Base-by-base conservation (phyloP, 73 alveolate genomes). In the Paramecium biaurelia region DNA sequence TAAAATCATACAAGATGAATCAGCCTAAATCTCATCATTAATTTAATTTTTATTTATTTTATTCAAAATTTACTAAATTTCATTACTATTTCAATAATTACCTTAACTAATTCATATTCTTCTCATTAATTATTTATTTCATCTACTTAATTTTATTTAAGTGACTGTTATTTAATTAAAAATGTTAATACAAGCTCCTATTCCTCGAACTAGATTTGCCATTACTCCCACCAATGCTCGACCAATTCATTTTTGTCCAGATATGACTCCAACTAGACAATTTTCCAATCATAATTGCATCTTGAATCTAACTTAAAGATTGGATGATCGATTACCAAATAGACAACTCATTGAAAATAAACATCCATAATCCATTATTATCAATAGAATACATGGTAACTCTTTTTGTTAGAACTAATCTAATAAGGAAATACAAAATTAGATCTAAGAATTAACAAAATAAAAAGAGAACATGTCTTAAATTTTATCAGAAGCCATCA, bases 1-100 rank as follows among this genome's bases (percentile, higher is more conserved):
- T 63, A 23, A 63, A 63, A 63, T 63, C 84, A 63, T 63, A 63
- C 84, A 63, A 63, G 23, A 53, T 63, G 84, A 63, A 63, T 63
- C 84, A 63, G 84, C 84, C 12, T 63, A 30, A 63, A 63, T 63
- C 84, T 63, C 84, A 63, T 63, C 84, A 63, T 32, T 63, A 63
- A 30, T 63, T 63, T 63, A 53, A 53, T 53, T 53, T n/a, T 53
- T 53, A 53, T 53, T 53, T 53, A 18, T 4, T 53, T 53, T 15
- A 18, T 53, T 23, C 68, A 20, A 47, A 53, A 15, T 53, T 53
- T 0, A 7, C 21, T n/a, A 53, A 53, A 53, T 53, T 53, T 4
- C 68, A 5, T 18, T 23, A 14, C 68, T 53, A 53, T 53, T 53
- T n/a, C n/a, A n/a, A n/a, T n/a, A n/a, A n/a, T n/a, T n/a, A n/a